A percentile compares a stretch with the other conserved stretches of the same genome.
Evolutionary conservation across 192 early-diverging fungal species (phyloP).

Genomic region (Backusella morwellensis): DNA sequence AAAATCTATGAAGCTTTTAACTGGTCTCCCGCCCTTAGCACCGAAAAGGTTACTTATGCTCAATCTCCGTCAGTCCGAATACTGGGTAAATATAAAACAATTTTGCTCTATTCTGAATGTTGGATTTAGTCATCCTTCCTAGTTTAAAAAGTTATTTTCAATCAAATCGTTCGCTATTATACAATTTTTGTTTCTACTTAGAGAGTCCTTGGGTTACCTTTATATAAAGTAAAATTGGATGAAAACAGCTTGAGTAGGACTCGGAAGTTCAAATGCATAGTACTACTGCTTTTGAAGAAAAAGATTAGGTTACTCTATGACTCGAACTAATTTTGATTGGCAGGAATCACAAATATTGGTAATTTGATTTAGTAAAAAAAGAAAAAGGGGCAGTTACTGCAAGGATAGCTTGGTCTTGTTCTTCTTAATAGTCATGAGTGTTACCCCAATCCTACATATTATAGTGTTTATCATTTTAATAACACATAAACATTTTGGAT

Average conservation of each 20-base stretch:
- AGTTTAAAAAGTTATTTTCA: neutral
- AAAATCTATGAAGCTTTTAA: neutral
- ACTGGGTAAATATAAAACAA: neutral
- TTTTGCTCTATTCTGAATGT: neutral
- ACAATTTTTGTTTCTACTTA: neutral
- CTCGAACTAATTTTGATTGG: neutral
- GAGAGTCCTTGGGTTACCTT: neutral
- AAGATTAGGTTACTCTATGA: neutral
- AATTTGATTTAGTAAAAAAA: neutral
- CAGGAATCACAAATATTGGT: neutral
- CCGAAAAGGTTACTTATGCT: neutral
- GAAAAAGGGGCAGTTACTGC: neutral
- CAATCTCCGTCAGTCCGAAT: neutral
- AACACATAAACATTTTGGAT: neutral
- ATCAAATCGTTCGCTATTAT: too few species aligned
- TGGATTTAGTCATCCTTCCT: neutral
- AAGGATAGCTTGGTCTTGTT: neutral
- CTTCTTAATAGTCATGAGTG: neutral
- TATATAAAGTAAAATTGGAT: neutral
- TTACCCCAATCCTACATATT: neutral
- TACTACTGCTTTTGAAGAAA: neutral
- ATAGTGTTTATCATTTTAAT: neutral
- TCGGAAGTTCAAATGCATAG: neutral
- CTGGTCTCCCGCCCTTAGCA: neutral
- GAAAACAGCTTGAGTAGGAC: neutral